These are phyloP conservation scores for Graphium sp. DNA, from an alignment of 2,329 filamentous ascomycete genomes.

Conservation along the genomic window DNA sequence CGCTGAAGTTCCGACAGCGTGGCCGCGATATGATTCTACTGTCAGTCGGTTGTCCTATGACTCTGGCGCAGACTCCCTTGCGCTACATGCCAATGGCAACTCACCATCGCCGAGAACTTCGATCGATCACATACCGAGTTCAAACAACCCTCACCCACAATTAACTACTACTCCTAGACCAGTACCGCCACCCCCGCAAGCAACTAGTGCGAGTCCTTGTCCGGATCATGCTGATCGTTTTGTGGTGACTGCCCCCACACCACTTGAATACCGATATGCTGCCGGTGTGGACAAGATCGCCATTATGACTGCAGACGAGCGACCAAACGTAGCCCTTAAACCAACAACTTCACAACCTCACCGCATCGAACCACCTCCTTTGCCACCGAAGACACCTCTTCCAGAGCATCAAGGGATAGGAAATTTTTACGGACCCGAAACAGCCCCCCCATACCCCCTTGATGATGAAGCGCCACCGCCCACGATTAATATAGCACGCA, in stretches of 20 bases:
- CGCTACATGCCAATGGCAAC: conserved; percentile 17
- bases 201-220: conserved; percentile 8
- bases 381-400: conserved; percentile 65
- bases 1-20: conserved; percentile 29
- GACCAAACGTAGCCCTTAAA: conserved; percentile 17
- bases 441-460: conserved; percentile 58
- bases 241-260: conserved; percentile 37
- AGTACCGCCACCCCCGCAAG: conserved; percentile 13
- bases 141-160: conserved; percentile 11
- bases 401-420: conserved; percentile 23
- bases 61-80: conserved; percentile 32
- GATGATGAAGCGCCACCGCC: conserved; percentile 68
- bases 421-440: conserved; percentile 13
- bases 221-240: conserved; percentile 33
- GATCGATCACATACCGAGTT: conserved; percentile 23
- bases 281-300: conserved; percentile 52
- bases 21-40: conserved; percentile 17
- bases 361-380: conserved; percentile 45
- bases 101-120: conserved; percentile 32
- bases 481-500: conserved; percentile 68
- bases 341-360: conserved; percentile 10
- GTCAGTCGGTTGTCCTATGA: conserved; percentile 37
- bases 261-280: conserved; percentile 38
- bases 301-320: conserved; percentile 42
- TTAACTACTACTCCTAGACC: conserved; percentile 13